Percentiles rank a stretch among this genome's conserved stretches.
phyloP scores from a whole-genome alignment of 129 eudicot species.

The Chrysanthemum lavandulifolium region DNA sequence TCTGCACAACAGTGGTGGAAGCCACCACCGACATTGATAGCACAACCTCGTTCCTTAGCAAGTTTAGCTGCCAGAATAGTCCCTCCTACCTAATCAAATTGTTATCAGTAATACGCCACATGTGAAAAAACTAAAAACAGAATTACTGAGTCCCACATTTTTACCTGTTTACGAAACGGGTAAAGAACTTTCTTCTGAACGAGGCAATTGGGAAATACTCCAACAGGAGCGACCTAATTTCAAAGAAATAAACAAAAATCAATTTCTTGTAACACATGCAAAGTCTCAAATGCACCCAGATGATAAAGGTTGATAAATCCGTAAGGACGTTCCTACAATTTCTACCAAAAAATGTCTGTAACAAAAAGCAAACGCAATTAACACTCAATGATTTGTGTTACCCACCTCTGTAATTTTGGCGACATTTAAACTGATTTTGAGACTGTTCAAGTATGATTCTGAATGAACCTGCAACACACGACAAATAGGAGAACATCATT shows the following conservation, averaged over 20 bases:
- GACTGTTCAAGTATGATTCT: conserved; percentile 64
- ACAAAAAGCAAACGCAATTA: conserved; percentile 1
- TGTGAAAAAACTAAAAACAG: background rate
- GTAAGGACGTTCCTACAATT: too few relatives aligned
- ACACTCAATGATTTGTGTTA: too few relatives aligned
- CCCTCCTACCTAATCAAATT: conserved; percentile 72
- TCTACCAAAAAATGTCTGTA: too few relatives aligned
- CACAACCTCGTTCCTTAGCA: conserved; percentile 93
- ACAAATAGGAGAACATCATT: too few relatives aligned
- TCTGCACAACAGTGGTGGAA: conserved; percentile 91
- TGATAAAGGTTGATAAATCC: too few relatives aligned
- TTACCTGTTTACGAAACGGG: conserved; percentile 90
- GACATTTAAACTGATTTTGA: conserved; percentile 72
- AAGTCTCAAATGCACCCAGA: too few relatives aligned
- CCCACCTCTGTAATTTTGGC: conserved; percentile 76
- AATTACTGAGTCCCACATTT: background rate
- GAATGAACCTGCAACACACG: conserved; percentile 73
- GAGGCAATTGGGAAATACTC: conserved; percentile 68
- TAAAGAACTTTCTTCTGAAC: conserved; percentile 77
- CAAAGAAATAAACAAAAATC: background rate
- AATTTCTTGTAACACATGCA: background rate
- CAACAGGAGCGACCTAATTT: conserved; percentile 83
- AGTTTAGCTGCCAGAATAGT: conserved; percentile 87
- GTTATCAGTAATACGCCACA: background rate
- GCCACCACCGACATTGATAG: conserved; percentile 97